phyloP scores from a whole-genome alignment of 129 eudicot species.

The Artemisia argyi region DNA sequence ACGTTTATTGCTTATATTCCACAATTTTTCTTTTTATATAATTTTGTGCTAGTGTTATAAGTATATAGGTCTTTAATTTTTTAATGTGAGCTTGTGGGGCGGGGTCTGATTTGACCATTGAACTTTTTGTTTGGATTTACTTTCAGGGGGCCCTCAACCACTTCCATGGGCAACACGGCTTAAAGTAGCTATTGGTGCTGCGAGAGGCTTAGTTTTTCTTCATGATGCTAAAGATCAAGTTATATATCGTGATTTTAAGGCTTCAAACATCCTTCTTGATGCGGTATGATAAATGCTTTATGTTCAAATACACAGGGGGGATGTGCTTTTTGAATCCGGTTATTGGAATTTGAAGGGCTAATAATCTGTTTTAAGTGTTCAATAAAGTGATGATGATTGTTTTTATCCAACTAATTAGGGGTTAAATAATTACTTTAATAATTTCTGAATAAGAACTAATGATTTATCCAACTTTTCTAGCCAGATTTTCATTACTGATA shows the following conservation, averaged over 20 bases:
- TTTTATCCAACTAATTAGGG: too few relatives aligned
- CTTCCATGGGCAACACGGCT: slow-evolving; percentile 89
- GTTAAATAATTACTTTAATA: too few relatives aligned
- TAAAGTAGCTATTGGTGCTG: slow-evolving; percentile 95
- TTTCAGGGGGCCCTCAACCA: slow-evolving; percentile 84
- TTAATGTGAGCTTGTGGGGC: too few relatives aligned
- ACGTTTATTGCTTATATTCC: slow-evolving; percentile 10
- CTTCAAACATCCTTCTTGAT: slow-evolving; percentile 90
- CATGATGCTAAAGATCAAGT: slow-evolving; percentile 89
- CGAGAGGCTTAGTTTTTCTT: slow-evolving; percentile 79
- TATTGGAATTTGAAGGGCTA: too few relatives aligned
- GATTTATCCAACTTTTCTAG: too few relatives aligned
- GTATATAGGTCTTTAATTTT: neutral
- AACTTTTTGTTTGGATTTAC: slow-evolving; percentile 22
- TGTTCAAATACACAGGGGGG: too few relatives aligned
- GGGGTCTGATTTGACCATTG: too few relatives aligned
- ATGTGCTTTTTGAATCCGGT: too few relatives aligned
- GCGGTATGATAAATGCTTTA: slow-evolving; percentile 41
- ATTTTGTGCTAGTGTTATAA: neutral
- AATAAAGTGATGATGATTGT: too few relatives aligned
- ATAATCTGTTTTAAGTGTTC: too few relatives aligned
- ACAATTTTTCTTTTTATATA: neutral
- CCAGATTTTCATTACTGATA: too few relatives aligned
- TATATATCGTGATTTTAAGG: slow-evolving; percentile 90
- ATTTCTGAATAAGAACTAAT: too few relatives aligned